Base-by-base conservation (phyloP, 1,284 basidiomycete species). In the Uromyces viciae-fabae region DNA sequence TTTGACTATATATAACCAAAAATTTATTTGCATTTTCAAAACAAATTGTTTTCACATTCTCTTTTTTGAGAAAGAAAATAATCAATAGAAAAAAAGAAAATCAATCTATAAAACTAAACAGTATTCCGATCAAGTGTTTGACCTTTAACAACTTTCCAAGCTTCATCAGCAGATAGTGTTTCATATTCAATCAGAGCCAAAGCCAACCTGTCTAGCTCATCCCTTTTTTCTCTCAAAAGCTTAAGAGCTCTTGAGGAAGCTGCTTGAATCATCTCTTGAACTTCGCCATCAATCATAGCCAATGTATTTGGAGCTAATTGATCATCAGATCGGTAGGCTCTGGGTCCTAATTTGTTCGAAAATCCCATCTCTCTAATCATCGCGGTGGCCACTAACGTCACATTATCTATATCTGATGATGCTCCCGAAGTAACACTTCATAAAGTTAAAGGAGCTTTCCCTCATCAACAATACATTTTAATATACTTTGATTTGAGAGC, bases 321-420 rank as follows among this genome's bases (percentile, higher is more conserved):
- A 28, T 73, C 60, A 28, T 85, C 84, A 5, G 58, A 52, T 82
- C 81, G 5, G 83, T 64, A 49, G 83, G 79, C 72, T 83, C 82
- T 19, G 3, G 83, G 83, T 11, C 83, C 84, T 54, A 84, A 58
- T 28, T 68, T 58, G 40, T 82, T 77, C 38, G 94, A 95, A 86
- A 93, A 96, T 0, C 95, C 95, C 90, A 91, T 92, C 84, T 91
- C 82, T n/a, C 93, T 91, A 83, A 98, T 93, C 94, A 97, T 96
- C 33, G 89, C 87, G n/a, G 90, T 89, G 8, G 95, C 94, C 28
- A 91, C 92, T 75, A 89, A 86, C 3, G 93, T 95, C 2, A 95
- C 95, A 66, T 89, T 88, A 83, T 88, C 88, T 73, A 98, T 90
- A 87, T 98, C 95, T 82, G 91, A 93, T 76, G 91, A 92, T 73